Percentiles rank a stretch among this genome's conserved stretches.
These are phyloP conservation scores for Arthrobotrys pseudoclavata DNA, from an alignment of 2,329 filamentous ascomycete genomes.

Conservation along the genomic window DNA sequence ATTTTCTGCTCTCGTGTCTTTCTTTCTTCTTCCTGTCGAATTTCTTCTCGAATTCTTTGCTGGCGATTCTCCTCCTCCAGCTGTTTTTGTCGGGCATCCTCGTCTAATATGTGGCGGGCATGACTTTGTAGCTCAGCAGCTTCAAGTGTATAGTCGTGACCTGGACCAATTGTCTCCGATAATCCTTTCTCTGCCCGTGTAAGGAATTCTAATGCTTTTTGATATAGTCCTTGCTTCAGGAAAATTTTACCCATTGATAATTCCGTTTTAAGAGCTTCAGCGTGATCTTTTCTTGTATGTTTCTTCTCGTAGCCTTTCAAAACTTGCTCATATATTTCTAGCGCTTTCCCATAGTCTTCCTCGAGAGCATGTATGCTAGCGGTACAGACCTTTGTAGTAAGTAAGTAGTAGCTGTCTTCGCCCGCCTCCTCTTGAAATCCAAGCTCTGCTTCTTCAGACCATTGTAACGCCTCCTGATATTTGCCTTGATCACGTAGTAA, in stretches of 20 bases:
- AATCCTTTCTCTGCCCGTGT: not conserved
- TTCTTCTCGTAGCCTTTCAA: not conserved
- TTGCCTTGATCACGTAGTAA: not conserved
- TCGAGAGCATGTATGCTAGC: conserved; percentile 22
- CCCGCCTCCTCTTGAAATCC: not conserved
- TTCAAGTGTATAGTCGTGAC: not conserved
- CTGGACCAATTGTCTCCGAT: not conserved
- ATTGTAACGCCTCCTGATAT: conserved; percentile 16
- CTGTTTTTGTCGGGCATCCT: not conserved
- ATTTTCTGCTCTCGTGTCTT: not conserved
- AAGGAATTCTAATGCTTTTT: not conserved
- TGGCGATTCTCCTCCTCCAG: not conserved
- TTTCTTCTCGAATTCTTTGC: not conserved
- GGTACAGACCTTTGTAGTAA: conserved; percentile 9
- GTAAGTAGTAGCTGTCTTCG: not conserved
- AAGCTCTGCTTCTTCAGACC: conserved; percentile 8
- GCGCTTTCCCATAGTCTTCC: conserved; percentile 11
- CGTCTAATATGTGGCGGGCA: not conserved
- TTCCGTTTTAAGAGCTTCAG: conserved; percentile 2
- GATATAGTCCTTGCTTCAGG: not conserved
- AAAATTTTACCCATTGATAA: conserved; percentile 15
- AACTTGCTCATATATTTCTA: conserved; percentile 18
- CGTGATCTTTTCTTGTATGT: not conserved
- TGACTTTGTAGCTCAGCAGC: not conserved
- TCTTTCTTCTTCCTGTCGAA: not conserved